A percentile compares a stretch with the other conserved stretches of the same genome.
phyloP scores from a whole-genome alignment of 192 early-diverging fungal species.

The Geranomyces variabilis region DNA sequence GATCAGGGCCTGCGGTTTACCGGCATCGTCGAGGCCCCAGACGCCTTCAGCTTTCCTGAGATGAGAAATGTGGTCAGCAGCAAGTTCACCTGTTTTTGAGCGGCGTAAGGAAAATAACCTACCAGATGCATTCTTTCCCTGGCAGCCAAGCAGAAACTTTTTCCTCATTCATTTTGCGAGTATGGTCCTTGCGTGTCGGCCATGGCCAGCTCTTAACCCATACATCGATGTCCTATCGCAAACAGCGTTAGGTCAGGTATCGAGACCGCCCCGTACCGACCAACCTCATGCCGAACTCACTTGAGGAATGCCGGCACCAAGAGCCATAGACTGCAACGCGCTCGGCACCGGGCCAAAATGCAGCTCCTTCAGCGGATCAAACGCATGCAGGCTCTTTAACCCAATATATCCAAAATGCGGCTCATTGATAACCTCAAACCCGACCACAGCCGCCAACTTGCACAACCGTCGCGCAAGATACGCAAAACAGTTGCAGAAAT shows the following conservation, averaged over 20 bases:
- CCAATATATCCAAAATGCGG: conserved; percentile 79
- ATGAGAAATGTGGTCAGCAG: not conserved
- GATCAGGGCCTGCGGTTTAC: conserved; percentile 54
- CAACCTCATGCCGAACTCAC: conserved; percentile 13
- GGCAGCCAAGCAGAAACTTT: conserved; percentile 66
- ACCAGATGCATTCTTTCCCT: conserved; percentile 72
- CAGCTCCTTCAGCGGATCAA: conserved; percentile 67
- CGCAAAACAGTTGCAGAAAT: conserved; percentile 68
- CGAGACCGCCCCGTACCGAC: not conserved
- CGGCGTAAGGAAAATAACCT: not conserved
- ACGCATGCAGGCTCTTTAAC: conserved; percentile 56
- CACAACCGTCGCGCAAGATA: conserved; percentile 74
- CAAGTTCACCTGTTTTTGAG: too few relatives aligned
- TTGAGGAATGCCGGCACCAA: conserved; percentile 71
- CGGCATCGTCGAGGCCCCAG: conserved; percentile 61
- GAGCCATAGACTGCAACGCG: conserved; percentile 75
- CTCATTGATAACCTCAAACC: conserved; percentile 84
- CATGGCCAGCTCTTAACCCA: conserved; percentile 79
- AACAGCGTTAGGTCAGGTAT: not conserved
- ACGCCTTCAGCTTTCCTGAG: conserved; percentile 71
- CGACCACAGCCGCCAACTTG: conserved; percentile 68
- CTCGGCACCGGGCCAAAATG: conserved; percentile 72
- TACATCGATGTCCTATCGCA: conserved; percentile 65
- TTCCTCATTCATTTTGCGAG: conserved; percentile 59
- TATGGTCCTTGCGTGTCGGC: conserved; percentile 63